These are phyloP conservation scores for Mortierella sp. DNA, from an alignment of 371 early-diverging fungal species.

Conservation along the genomic window DNA sequence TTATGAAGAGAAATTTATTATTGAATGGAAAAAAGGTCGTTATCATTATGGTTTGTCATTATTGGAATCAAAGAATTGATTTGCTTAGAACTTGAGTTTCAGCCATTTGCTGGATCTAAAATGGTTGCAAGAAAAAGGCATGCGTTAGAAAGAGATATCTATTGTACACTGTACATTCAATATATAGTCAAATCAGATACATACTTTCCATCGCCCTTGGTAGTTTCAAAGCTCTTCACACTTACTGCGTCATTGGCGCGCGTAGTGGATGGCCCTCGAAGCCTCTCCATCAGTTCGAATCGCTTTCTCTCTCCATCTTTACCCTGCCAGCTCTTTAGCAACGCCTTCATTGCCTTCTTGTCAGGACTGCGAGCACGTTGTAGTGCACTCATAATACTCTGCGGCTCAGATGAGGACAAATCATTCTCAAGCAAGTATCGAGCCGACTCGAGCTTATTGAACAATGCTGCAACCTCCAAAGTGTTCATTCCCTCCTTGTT, in stretches of 20 bases:
- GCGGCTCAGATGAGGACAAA: constrained; percentile 36
- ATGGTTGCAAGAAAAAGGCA: not conserved
- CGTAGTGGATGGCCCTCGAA: constrained; percentile 6
- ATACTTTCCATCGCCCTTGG: constrained; percentile 48
- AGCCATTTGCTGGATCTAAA: constrained; percentile 17
- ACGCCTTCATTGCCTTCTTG: constrained; percentile 40
- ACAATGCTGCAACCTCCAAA: constrained; percentile 45
- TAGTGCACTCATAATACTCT: constrained; percentile 31
- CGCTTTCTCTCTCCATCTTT: constrained; percentile 41
- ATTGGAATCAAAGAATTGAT: too few relatives aligned
- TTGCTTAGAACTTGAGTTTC: constrained; percentile 9
- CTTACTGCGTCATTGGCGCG: constrained; percentile 25
- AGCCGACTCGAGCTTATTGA: constrained; percentile 44
- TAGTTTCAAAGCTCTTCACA: constrained; percentile 41
- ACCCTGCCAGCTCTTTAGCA: constrained; percentile 46
- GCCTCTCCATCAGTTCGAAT: constrained; percentile 30
- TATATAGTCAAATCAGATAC: constrained; percentile 2
- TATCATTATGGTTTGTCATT: constrained; percentile 4
- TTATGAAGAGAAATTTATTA: not conserved
- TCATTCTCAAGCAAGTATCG: constrained; percentile 43
- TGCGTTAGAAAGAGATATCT: not conserved
- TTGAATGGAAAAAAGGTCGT: not conserved
- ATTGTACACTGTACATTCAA: not conserved
- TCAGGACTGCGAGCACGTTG: constrained; percentile 45
- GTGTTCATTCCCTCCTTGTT: constrained; percentile 53